Percentiles rank a stretch among this genome's conserved stretches.
Evolutionary conservation across 768 basidiomycete genomes (phyloP).

Genomic region (Pulveroboletus sp.): DNA sequence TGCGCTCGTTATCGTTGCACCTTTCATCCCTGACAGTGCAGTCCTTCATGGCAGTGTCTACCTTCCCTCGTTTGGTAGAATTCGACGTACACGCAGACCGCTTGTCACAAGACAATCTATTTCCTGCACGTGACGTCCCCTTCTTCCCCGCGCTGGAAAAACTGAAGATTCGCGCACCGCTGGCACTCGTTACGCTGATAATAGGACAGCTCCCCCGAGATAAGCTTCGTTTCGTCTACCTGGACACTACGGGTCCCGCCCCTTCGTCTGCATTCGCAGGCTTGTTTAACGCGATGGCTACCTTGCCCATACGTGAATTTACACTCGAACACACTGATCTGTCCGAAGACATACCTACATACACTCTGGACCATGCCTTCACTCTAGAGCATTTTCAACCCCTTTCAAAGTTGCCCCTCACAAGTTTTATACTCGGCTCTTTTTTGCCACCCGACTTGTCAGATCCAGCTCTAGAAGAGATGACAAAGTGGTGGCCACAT

Average conservation of each 20-base stretch:
- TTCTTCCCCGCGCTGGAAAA: slow-evolving; percentile 38
- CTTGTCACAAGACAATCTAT: slow-evolving; percentile 28
- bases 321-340: slow-evolving; percentile 39
- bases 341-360: slow-evolving; percentile 31
- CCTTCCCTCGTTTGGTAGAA: slow-evolving; percentile 36
- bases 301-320: slow-evolving; percentile 34
- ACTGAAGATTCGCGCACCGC: slow-evolving; percentile 40
- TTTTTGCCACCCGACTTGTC: slow-evolving; percentile 37
- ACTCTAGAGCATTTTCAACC: slow-evolving; percentile 32
- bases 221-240: slow-evolving; percentile 34
- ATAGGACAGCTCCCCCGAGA: slow-evolving; percentile 32
- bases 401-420: slow-evolving; percentile 36
- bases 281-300: slow-evolving; percentile 33
- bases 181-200: slow-evolving; percentile 33
- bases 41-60: slow-evolving; percentile 36
- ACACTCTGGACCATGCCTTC: slow-evolving; percentile 12
- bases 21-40: slow-evolving; percentile 38
- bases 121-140: not conserved
- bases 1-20: slow-evolving; percentile 39
- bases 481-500: slow-evolving; percentile 45
- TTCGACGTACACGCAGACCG: slow-evolving; percentile 45
- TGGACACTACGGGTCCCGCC: slow-evolving; percentile 35
- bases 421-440: slow-evolving; percentile 38
- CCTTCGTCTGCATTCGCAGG: slow-evolving; percentile 33
- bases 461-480: slow-evolving; percentile 37